A percentile compares a stretch with the other conserved stretches of the same genome.
phyloP scores from a whole-genome alignment of 129 eudicot species.

The Gnaphalium uliginosum region DNA sequence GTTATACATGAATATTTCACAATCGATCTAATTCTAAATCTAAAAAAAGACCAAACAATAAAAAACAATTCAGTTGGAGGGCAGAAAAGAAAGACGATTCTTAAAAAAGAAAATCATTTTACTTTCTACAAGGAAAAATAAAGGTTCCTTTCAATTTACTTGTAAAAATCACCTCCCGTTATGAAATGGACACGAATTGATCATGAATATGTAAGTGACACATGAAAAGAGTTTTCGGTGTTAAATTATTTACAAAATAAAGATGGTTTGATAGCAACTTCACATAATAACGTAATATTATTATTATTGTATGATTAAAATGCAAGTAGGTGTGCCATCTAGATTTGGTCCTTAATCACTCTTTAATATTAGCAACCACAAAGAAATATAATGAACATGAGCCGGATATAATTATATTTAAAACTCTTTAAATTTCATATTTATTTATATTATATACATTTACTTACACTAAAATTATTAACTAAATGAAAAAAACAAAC shows the following conservation, averaged over 20 bases:
- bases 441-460: too few relatives aligned
- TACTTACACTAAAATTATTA: too few relatives aligned
- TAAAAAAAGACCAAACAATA: background rate
- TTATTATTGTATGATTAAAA: constrained; percentile 11
- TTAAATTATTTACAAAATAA: background rate
- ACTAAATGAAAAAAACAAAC: background rate
- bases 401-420: too few relatives aligned
- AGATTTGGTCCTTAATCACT: constrained; percentile 3
- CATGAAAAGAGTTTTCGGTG: constrained; percentile 16
- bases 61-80: too few relatives aligned
- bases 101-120: too few relatives aligned
- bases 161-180: too few relatives aligned
- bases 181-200: constrained; percentile 19
- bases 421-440: too few relatives aligned
- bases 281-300: background rate
- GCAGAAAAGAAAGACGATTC: too few relatives aligned
- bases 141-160: too few relatives aligned
- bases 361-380: constrained; percentile 20
- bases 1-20: background rate
- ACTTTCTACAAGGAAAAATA: too few relatives aligned
- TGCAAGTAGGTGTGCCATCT: constrained; percentile 31
- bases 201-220: constrained; percentile 20
- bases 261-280: constrained; percentile 19
- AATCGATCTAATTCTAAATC: background rate
- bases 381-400: background rate